Base-by-base conservation (phyloP, 148 eudicot species). In the Rhododendron griersonianum region DNA sequence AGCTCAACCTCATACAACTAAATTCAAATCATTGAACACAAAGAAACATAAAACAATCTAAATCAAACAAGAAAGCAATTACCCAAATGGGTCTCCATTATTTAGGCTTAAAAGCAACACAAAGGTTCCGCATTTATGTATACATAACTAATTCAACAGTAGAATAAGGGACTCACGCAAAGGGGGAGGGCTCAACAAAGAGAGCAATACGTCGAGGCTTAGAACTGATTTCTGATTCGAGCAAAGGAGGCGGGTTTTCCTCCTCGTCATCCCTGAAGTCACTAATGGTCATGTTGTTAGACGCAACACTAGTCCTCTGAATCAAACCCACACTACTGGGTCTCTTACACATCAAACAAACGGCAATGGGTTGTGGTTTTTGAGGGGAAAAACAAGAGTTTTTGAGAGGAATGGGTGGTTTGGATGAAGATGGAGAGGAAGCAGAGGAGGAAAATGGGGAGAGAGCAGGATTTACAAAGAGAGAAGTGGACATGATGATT, bases 151-250 rank as follows among this genome's bases (percentile, higher is more conserved):
- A 47, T 83, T 33, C n/a, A 28, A 41, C 14, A 69, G 45, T 13
- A 83, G 25, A 94, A 73, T 44, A 25, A 51, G 67, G 23, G 33
- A 87, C 98, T 94, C 89, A 97, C 99, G 99, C 91, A 86, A 97
- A 97, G 3, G 99, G 99, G 83, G 99, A 96, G 78, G 99, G 99
- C 96, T 96, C 99, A 41, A 96, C 98, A 90, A 96, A 96, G 85
- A 96, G 98, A 87, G 96, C 99, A 86, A 96, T 96, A 15, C 99
- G 92, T 45, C 98, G 92, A 85, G 99, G 99, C 84, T 85, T 90
- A 11, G 94, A 91, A 88, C 85, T 74, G 44, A 86, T 53, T 59
- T 94, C 99, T 14, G 90, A 84, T 73, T 95, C 96, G 65, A 92
- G 87, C 80, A 92, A 81, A 85, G 80, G 86, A 81, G 95, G 84